Percentiles rank a stretch among this genome's conserved stretches.
Evolutionary conservation across 2,329 filamentous ascomycete genomes (phyloP).

Genomic region (Scedosporium apiospermum): DNA sequence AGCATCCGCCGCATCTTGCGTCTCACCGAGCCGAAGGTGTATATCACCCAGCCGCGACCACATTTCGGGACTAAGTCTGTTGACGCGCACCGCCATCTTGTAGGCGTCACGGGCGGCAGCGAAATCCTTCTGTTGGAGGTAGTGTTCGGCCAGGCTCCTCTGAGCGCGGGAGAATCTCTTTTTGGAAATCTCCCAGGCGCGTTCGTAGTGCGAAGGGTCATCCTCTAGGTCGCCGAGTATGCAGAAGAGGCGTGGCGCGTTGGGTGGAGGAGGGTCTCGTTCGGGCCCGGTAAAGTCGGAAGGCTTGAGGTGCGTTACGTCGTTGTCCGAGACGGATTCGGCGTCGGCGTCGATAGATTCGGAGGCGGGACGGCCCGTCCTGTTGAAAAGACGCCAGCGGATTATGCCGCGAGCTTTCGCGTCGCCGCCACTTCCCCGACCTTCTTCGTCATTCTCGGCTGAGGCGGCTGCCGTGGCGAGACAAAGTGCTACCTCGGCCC

Average conservation of each 20-base stretch:
- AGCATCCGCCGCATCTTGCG: slow-evolving; percentile 69
- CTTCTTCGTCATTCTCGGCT: slow-evolving; percentile 52
- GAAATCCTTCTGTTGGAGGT: slow-evolving; percentile 58
- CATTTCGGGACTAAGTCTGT: slow-evolving; percentile 69
- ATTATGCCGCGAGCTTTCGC: slow-evolving; percentile 72
- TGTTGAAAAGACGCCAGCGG: slow-evolving; percentile 68
- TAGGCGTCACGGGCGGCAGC: slow-evolving; percentile 69
- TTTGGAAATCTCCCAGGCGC: slow-evolving; percentile 79
- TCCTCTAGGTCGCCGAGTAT: slow-evolving; percentile 86
- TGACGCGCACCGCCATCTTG: slow-evolving; percentile 64
- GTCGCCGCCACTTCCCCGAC: slow-evolving; percentile 51
- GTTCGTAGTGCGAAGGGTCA: slow-evolving; percentile 65
- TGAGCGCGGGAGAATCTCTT: slow-evolving; percentile 79
- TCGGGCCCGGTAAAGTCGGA: slow-evolving; percentile 46
- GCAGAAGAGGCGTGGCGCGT: slow-evolving; percentile 82
- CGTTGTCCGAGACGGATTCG: slow-evolving; percentile 33
- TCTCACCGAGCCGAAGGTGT: slow-evolving; percentile 66
- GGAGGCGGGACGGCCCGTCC: slow-evolving; percentile 30
- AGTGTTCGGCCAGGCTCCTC: slow-evolving; percentile 72
- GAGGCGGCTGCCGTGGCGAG: slow-evolving; percentile 54
- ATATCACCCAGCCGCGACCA: slow-evolving; percentile 93
- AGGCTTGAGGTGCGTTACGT: slow-evolving; percentile 46
- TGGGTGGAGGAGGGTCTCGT: slow-evolving; percentile 59
- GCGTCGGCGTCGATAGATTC: slow-evolving; percentile 33
- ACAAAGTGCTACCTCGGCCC: slow-evolving; percentile 91